Base-by-base conservation (phyloP, 495 filamentous ascomycete genomes). In the Penicillium bialowiezense region DNA sequence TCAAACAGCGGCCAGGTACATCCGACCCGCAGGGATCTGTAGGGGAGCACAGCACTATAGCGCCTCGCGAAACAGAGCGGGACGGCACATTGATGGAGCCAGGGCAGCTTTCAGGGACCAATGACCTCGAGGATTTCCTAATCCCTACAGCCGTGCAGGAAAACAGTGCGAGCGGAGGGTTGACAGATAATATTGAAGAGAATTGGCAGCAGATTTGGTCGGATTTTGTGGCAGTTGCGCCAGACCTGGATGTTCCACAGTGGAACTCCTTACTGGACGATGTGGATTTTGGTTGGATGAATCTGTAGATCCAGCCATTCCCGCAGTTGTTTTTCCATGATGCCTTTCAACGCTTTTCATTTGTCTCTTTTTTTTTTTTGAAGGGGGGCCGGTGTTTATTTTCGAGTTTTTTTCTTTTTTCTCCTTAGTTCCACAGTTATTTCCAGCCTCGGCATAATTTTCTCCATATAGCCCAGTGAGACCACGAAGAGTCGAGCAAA, bases 231-330 rank as follows among this genome's bases (percentile, higher is more conserved):
- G 59, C 56, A 44, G 51, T 64, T 24, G 62, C 56, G 21, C 59
- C 56, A 13, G 53, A 58, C 23, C 34, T 65, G 18, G 55, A 65
- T 31, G 53, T 42, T 7, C 59, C 53, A 23, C 59, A 64, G 51
- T 62, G 62, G 62, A 65, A 56, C 41, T 49, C 54, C 17, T 41
- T 62, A 36, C 35, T 60, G 21, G 53, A 60, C 9, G 56, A 60
- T 45, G 57, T 53, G 7, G 51, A 60, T 49, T 59, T 50, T 21
- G 54, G 31, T 12, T 44, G 45, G n/a, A 48, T 8, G 15, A 17
- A 29, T 32, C 12, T 31, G 8, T 23, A 39, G 20, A 40, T 39
- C 35, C 23, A 26, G n/a, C n/a, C n/a, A n/a, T n/a, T n/a, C n/a
- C n/a, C n/a, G n/a, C n/a, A n/a, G n/a, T n/a, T n/a, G n/a, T n/a